Evolutionary conservation across 2,329 filamentous ascomycete genomes (phyloP).

Genomic region (Aureobasidium pullulans): DNA sequence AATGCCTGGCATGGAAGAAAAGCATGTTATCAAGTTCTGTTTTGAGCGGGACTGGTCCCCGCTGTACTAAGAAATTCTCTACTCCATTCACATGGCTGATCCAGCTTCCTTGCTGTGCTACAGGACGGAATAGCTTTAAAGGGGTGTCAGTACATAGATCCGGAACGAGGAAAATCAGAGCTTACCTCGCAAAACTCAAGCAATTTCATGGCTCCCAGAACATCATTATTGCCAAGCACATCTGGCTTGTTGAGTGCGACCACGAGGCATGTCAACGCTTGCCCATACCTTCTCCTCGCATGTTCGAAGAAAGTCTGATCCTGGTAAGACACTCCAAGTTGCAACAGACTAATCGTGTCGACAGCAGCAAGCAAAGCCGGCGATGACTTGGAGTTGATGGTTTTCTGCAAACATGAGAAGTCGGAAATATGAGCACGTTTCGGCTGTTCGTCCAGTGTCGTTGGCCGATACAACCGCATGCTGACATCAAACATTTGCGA

Average conservation of each 20-base stretch:
- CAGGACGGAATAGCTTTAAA: slow-evolving; percentile 24
- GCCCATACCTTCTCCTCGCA: slow-evolving; percentile 21
- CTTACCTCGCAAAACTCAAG: slow-evolving; percentile 23
- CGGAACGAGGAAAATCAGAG: not conserved
- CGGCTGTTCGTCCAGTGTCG: slow-evolving; percentile 11
- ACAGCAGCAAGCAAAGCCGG: slow-evolving; percentile 22
- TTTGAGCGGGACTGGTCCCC: slow-evolving; percentile 22
- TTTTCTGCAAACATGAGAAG: not conserved
- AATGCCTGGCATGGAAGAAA: slow-evolving; percentile 23
- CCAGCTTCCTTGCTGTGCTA: slow-evolving; percentile 24
- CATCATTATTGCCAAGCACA: slow-evolving; percentile 21
- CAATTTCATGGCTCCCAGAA: slow-evolving; percentile 24
- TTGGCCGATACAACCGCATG: slow-evolving; percentile 25
- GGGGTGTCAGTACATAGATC: not conserved
- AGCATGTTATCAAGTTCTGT: slow-evolving; percentile 22
- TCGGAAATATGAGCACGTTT: slow-evolving; percentile 4
- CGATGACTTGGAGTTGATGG: not conserved
- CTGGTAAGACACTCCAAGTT: slow-evolving; percentile 23
- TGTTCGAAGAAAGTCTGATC: slow-evolving; percentile 21
- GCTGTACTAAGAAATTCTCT: slow-evolving; percentile 23
- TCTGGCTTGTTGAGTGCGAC: slow-evolving; percentile 17
- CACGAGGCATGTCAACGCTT: slow-evolving; percentile 19
- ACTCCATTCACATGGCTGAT: slow-evolving; percentile 23
- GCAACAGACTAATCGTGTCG: slow-evolving; percentile 24
- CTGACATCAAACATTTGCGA: slow-evolving; percentile 22